Evolutionary conservation across 2,329 filamentous ascomycete species (phyloP), one percentile per base, ranked within the genome.

Genomic region (Penicillium sp.): DNA sequence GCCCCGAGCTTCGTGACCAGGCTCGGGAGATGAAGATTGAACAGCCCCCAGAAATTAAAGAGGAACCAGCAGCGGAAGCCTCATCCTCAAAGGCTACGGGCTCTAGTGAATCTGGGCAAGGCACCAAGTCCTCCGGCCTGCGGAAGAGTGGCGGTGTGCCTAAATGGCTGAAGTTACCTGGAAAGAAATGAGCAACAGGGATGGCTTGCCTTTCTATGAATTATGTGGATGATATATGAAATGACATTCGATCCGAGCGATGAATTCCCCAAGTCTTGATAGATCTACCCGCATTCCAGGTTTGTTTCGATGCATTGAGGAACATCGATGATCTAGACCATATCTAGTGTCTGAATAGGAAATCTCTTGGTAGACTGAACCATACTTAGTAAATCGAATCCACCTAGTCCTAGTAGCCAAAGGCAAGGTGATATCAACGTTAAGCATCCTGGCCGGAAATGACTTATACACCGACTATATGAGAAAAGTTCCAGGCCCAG

Each of bases 91-190:
- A 43, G 14, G 50, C 60, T 48, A 39, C 54, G 26, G 61, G 50
- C 14, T 58, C 60, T 64, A 75, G 54, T 51, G 72, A 74, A 58
- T 51, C 69, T 48, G 56, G 64, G 43, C 67, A 68, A 21, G 62
- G 69, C 47, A 64, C 63, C 48, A 75, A 75, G 56, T 46, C 71
- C 14, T 59, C 55, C 19, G 60, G 60, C 19, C 48, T 55, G 24
- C 67, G 65, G 34, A 76, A 76, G 55, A 65, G 62, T 24, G 73
- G 71, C 18, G 67, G 65, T 19, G 59, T 86, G 63, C 88, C 88
- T 18, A 91, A 90, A 71, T 91, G 89, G 83, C 73, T 92, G 36
- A 89, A 89, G 71, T 74, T 88, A 51, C 79, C 86, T 26, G 85
- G 84, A 7, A 92, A 90, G 81, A 92, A 91, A 77, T 89, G 55